Base-by-base conservation (phyloP, 306 rosid species). In the Bauhinia variegata region DNA sequence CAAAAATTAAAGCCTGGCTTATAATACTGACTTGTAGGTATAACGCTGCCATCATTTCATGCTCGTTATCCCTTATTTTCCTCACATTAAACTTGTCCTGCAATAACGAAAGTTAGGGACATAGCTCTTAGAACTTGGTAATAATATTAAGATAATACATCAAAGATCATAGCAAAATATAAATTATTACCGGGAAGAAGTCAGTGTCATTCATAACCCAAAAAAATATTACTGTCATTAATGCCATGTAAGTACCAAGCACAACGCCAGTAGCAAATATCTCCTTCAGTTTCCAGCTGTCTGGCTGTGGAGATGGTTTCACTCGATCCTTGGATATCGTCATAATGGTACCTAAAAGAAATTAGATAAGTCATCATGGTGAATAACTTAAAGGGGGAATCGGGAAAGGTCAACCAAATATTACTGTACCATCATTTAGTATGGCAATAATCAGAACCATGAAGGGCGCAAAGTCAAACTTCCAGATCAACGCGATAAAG, bases 11-110 rank as follows among this genome's bases (percentile, higher is more conserved):
- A 38, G 99, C 99, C 76, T 95, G 99, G 62, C 99, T 95, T 43
- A 95, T 83, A 73, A 95, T 95, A 82, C 99, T 95, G 73, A 95
- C 99, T 95, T 95, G 99, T 34, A 95, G 89, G 83, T 95, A 95
- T 10, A 95, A 68, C 4, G 99, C 99, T 44, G 99, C 96, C 99
- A 90, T 95, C 95, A 90, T 95, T 82, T 83, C 86, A 0, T n/a
- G 15, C 4, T 44, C 28, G 54, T 8, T 73, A 0, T 17, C 0
- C 3, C 80, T 65, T 44, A 95, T 4, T 17, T 84, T 5, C 79
- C 76, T 75, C 38, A 95, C 90, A 14, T 65, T 36, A 67, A 90
- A 88, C 42, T 47, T 82, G 65, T 83, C 78, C 99, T 95, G 85
- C 65, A 82, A 76, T n/a, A 66, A 1, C 8, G 19, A 31, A 77